Evolutionary conservation across 164 flowering plant genomes (phyloP), one percentile per base, ranked within the genome.

Genomic region (Macadamia tetraphylla): DNA sequence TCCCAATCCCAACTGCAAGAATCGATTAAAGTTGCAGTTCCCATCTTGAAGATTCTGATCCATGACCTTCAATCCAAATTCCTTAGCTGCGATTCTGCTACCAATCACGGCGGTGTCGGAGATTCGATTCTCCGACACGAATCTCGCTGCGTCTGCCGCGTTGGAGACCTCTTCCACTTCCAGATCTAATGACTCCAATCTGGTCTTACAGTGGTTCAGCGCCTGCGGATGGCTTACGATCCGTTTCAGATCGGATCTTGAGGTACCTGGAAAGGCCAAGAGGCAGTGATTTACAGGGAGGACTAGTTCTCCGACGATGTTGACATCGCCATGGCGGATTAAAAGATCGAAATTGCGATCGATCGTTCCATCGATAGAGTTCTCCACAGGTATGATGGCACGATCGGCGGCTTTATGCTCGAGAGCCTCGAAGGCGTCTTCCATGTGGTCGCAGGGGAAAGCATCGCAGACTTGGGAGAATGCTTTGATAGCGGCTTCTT

Each of bases 141-240:
- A 73, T 13, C 64, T 43, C 0, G 74, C 76, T 1, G 71, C 80
- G 1, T 70, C 74, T 4, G 80, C 76, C 3, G 76, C 63, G 53
- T 73, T 77, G 1, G 71, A 23, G 15, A 73, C 77, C 74, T 77
- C 71, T 1, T 73, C 76, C 9, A 76, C 63, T 49, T 69, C 80
- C 49, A 73, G 63, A 55, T 60, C 62, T n/a, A 67, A 35, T 14
- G 9, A 60, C 3, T 59, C 67, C 44, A 76, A 71, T 29, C 64
- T 70, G 9, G 72, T 43, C 29, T 56, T 46, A 55, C 76, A 77
- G 57, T 77, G 80, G 67, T 71, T 73, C 48, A 77, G 63, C 1
- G 80, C 80, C 44, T 77, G 80, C 0, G 80, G 80, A 31, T 77
- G 80, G 71, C 80, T 77, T 10, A 70, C 74, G 29, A 77, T 71